These are phyloP conservation scores for Pyrrhoderma lamaoense DNA, from an alignment of 1,284 basidiomycete genomes.

Conservation along the genomic window DNA sequence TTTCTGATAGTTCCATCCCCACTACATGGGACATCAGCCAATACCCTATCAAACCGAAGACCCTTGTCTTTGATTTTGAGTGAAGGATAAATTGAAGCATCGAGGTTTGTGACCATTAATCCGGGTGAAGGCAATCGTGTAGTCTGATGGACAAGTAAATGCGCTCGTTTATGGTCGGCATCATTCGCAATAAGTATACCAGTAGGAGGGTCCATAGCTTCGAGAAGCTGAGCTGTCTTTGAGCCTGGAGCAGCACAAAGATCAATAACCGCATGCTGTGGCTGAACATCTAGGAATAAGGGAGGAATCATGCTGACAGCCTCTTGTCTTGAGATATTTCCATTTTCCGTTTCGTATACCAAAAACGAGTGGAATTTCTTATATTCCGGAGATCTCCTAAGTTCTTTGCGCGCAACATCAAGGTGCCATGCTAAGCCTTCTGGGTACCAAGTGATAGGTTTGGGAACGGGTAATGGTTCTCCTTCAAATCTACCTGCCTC, in stretches of 20 bases:
- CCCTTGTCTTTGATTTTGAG: slow-evolving; percentile 38
- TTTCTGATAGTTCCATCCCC: slow-evolving; percentile 96
- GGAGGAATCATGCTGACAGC: slow-evolving; percentile 99
- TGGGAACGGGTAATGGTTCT: slow-evolving; percentile 69
- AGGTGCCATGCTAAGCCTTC: slow-evolving; percentile 94
- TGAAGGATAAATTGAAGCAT: slow-evolving; percentile 84
- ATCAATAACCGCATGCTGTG: slow-evolving; percentile 87
- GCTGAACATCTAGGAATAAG: slow-evolving; percentile 89
- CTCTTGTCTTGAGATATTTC: slow-evolving; percentile 95
- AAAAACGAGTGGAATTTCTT: slow-evolving; percentile 95
- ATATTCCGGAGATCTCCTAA: slow-evolving; percentile 90
- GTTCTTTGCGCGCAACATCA: slow-evolving; percentile 83
- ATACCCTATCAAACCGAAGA: slow-evolving; percentile 86
- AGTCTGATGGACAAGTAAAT: slow-evolving; percentile 97
- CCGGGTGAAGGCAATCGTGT: slow-evolving; percentile 88
- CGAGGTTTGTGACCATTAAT: slow-evolving; percentile 93
- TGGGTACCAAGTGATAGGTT: slow-evolving; percentile 89
- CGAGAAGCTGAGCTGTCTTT: slow-evolving; percentile 91
- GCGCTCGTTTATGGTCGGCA: slow-evolving; percentile 89
- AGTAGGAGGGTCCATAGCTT: slow-evolving; percentile 70
- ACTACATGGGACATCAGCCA: slow-evolving; percentile 97
- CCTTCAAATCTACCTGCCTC: slow-evolving; percentile 75
- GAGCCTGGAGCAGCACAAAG: slow-evolving; percentile 99
- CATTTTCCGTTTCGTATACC: slow-evolving; percentile 97
- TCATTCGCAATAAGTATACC: slow-evolving; percentile 89